Evolutionary conservation across 2,329 filamentous ascomycete genomes (phyloP).

Genomic region (Alternaria gansuensis): DNA sequence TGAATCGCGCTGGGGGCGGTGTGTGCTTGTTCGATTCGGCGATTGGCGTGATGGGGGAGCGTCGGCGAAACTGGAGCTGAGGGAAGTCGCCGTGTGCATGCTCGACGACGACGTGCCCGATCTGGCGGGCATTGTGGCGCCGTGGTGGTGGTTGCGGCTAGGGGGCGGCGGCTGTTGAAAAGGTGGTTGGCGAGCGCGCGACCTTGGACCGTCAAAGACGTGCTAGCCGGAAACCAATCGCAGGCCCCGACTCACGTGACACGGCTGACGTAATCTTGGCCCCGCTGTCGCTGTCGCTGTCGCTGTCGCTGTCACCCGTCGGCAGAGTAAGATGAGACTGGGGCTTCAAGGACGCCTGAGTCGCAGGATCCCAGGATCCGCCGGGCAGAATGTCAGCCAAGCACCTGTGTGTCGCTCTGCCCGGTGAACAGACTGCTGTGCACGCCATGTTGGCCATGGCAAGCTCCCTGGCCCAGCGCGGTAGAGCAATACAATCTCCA

Average conservation of each 20-base stretch:
- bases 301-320: background rate
- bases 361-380: constrained; percentile 5
- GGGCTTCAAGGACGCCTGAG: constrained; percentile 9
- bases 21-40: constrained; percentile 40
- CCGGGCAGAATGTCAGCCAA: constrained; percentile 7
- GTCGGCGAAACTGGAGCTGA: constrained; percentile 45
- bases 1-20: constrained; percentile 36
- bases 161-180: constrained; percentile 26
- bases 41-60: constrained; percentile 47
- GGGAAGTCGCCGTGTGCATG: constrained; percentile 47
- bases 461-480: constrained; percentile 24
- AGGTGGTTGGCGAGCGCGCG: constrained; percentile 37
- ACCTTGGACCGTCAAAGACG: constrained; percentile 20
- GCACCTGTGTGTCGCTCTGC: no score
- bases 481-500: constrained; percentile 17
- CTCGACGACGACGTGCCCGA: constrained; percentile 48
- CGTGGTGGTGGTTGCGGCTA: constrained; percentile 13
- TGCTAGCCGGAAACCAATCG: constrained; percentile 17
- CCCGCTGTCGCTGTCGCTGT: background rate
- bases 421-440: no score
- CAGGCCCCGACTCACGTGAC: constrained; percentile 25
- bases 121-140: constrained; percentile 41
- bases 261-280: background rate
- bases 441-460: constrained; percentile 9
- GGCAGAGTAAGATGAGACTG: constrained; percentile 7